Base-by-base conservation (phyloP, 2,329 filamentous ascomycete genomes). In the Cladosporium sp. region DNA sequence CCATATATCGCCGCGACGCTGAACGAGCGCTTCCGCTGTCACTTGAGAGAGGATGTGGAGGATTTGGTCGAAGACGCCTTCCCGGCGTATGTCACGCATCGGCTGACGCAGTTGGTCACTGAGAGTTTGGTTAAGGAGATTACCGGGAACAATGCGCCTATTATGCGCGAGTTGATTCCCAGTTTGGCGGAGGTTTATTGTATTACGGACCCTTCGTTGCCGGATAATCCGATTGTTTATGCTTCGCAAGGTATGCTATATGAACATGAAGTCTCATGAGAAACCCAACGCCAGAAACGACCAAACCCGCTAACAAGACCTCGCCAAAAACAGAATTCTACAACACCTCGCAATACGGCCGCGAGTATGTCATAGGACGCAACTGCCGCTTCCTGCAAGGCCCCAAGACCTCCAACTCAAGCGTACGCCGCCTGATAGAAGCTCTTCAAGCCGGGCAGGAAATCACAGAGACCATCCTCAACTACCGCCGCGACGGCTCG, bases 341-440 rank as follows among this genome's bases (percentile, higher is more conserved):
- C 59, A 65, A 67, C 38, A 69, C 65, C 18, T 69, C 71, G 2
- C 68, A 72, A 36, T 75, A 74, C 52, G 65, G 67, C 17, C 63
- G 61, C 22, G 70, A 73, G 34, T 69, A 72, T 53, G 66, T 69
- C 9, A 69, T 75, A 36, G 72, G 72, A 8, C 62, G 66, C 13
- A 75, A 74, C 47, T 74, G 72, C 54, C 67, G 72, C 19, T 74
- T 74, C 52, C 58, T 74, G 1, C 71, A 74, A 59, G 72, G 72
- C 4, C 64, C 70, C 1, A 66, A 68, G 41, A 68, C 70, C 4
- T 65, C 65, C 4, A 56, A 57, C 18, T 52, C 61, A 3, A 63
- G 65, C 5, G 61, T 73, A 3, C 54, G 57, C 20, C 61, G 72
- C 19, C 45, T 75, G 13, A 62, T 67, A 13, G 60, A 68, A 15